Conservation (phyloP, 495 filamentous ascomycete species). For the Copromyces sp. region DNA sequence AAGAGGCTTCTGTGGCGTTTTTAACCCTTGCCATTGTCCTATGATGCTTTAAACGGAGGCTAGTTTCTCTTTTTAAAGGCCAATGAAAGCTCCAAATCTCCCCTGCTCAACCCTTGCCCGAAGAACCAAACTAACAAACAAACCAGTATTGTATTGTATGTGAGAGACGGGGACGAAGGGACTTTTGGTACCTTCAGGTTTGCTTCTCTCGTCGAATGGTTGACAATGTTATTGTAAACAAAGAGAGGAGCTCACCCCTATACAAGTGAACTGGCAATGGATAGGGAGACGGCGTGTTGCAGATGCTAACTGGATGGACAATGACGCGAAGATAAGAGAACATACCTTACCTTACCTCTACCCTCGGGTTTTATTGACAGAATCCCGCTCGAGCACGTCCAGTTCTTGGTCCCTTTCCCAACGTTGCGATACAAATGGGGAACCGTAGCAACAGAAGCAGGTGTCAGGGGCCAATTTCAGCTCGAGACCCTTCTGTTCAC, state of each 20-base stretch:
- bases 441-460: not conserved
- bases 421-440: not conserved
- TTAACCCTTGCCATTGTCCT: too few relatives aligned
- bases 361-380: not conserved
- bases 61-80: too few relatives aligned
- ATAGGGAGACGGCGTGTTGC: not conserved
- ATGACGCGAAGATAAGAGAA: not conserved
- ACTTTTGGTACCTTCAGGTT: not conserved
- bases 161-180: not conserved
- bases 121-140: too few relatives aligned
- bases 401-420: not conserved
- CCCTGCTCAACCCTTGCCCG: too few relatives aligned
- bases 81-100: too few relatives aligned
- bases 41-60: too few relatives aligned
- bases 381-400: too few relatives aligned
- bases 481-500: not conserved
- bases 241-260: not conserved
- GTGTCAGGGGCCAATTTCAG: not conserved
- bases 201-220: not conserved
- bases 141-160: too few relatives aligned
- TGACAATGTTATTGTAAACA: not conserved
- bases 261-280: not conserved
- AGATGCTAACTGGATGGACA: not conserved
- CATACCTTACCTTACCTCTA: too few relatives aligned
- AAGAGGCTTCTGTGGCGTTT: too few relatives aligned